Evolutionary conservation across 331 rosid genomes (phyloP), one percentile per base, ranked within the genome.

Genomic region (Malus hybrid): DNA sequence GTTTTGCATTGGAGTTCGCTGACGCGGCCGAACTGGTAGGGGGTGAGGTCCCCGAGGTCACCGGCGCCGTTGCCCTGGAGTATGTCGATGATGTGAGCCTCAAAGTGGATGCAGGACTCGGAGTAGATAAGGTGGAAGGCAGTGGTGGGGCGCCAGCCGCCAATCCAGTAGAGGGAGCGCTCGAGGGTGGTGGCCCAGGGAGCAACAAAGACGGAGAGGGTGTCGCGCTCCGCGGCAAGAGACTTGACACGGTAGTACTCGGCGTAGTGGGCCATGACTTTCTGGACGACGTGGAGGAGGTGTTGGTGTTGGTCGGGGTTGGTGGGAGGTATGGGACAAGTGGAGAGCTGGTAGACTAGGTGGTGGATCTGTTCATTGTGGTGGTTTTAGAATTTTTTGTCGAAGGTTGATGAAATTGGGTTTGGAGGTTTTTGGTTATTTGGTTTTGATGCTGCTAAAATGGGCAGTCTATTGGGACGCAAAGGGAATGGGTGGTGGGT

Each of bases 101-200:
- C 97, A 5, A 93, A 91, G 18, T 83, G 90, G 27, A 88, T 80
- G 14, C 91, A 90, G 6, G 98, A 90, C 24, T 93, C 96, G 2
- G 98, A 81, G 70, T 93, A 91, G 6, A 93, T 66, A 18, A 93
- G 88, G 82, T 90, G 98, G 79, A 93, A 93, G 31, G 84, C 86
- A 16, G 88, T 91, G 50, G 98, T 93, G 73, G 98, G 97, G 1
- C 98, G 81, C 98, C 98, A 93, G 0, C 94, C 93, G 0, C 90
- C 85, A 52, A 93, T 81, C 98, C 98, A 91, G 39, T 88, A 90
- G 5, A 93, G 93, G 27, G 91, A 83, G 24, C 93, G 91, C 61
- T 93, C 98, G 0, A 93, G 85, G 1, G 87, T 20, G 74, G 97
- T 83, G 69, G 87, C 90, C 97, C 97, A 90, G 0, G 96, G 98